These are phyloP conservation scores for Phascolomyces articulosus DNA, from an alignment of 371 early-diverging fungal species.

Conservation along the genomic window DNA sequence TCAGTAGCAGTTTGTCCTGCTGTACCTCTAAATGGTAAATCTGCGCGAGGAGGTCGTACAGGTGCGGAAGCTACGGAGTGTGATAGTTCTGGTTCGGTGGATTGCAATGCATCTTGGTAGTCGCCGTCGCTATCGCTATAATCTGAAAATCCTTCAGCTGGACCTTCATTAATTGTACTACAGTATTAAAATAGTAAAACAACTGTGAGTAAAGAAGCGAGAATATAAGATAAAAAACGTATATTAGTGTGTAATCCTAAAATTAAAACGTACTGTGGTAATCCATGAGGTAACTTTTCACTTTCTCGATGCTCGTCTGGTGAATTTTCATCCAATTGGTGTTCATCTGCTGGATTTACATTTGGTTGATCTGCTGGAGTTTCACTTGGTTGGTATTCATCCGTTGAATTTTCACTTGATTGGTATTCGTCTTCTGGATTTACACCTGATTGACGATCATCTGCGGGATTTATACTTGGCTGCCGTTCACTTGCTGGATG, in stretches of 20 bases:
- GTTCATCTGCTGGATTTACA: too few species aligned
- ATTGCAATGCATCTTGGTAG: neutral
- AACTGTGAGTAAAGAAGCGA: too few species aligned
- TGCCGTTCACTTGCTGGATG: too few species aligned
- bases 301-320: neutral
- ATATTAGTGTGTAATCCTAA: neutral
- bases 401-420: too few species aligned
- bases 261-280: neutral
- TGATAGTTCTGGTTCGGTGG: neutral
- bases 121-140: neutral
- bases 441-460: too few species aligned
- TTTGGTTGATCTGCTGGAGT: too few species aligned
- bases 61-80: neutral
- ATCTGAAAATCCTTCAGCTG: neutral
- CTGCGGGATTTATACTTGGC: too few species aligned
- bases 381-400: too few species aligned
- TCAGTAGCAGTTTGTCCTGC: neutral
- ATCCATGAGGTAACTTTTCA: neutral
- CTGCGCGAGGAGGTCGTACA: neutral
- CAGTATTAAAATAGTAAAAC: too few species aligned
- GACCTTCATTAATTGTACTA: conserved; percentile 1
- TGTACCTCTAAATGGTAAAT: neutral
- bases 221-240: neutral
- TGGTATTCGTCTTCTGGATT: too few species aligned
- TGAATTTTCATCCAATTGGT: too few species aligned